Evolutionary conservation across 176 grass and related monocot genomes (phyloP).

Genomic region (Stipa capillata): DNA sequence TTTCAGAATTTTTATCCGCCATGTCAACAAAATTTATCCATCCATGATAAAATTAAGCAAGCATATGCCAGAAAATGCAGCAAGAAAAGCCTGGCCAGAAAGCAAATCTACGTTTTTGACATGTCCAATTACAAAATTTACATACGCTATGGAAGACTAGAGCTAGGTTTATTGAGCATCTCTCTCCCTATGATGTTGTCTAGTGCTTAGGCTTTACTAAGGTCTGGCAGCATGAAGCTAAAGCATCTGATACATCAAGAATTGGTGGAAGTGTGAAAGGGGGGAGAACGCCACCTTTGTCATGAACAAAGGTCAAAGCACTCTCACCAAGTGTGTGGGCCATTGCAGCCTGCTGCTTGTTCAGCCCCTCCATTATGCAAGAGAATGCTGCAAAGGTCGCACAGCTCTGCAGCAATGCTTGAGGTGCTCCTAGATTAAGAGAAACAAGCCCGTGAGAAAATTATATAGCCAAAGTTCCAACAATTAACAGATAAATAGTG

Average conservation of each 20-base stretch:
- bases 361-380: conserved; percentile 84
- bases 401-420: conserved; percentile 69
- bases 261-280: conserved; percentile 67
- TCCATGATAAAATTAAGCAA: background rate
- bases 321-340: conserved; percentile 10
- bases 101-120: background rate
- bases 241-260: conserved; percentile 51
- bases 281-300: conserved; percentile 39
- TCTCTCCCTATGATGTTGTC: background rate
- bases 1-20: background rate
- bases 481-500: background rate
- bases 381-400: conserved; percentile 85
- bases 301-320: background rate
- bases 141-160: background rate
- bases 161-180: background rate
- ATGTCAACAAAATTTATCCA: background rate
- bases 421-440: conserved; percentile 44
- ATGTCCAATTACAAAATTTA: conserved; percentile 7
- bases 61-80: background rate
- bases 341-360: conserved; percentile 80
- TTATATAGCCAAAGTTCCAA: background rate
- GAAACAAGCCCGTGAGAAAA: background rate
- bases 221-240: conserved; percentile 59
- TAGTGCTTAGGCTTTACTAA: conserved; percentile 47
- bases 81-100: background rate